Evolutionary conservation across 2,329 filamentous ascomycete species (phyloP).

Genomic region (Sclerotinia minor): DNA sequence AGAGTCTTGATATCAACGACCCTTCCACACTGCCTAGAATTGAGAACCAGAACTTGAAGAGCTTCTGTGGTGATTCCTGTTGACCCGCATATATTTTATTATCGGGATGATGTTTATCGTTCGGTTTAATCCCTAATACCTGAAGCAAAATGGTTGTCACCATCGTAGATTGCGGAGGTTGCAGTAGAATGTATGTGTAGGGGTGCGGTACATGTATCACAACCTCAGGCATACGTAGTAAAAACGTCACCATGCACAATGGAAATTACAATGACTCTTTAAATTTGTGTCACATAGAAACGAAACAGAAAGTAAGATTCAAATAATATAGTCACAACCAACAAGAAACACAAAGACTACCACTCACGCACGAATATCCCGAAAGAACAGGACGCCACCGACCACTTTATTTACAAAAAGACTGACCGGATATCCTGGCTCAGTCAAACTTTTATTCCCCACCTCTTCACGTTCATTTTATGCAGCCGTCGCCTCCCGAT

Average conservation of each 20-base stretch:
- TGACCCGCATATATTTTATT: not conserved
- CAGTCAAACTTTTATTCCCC: conserved; percentile 37
- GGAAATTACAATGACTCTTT: conserved; percentile 12
- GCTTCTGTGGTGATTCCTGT: no score
- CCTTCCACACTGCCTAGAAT: not conserved
- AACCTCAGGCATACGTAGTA: conserved; percentile 10
- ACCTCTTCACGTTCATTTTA: conserved; percentile 52
- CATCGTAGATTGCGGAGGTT: no score
- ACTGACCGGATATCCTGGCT: conserved; percentile 42
- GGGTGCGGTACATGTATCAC: not conserved
- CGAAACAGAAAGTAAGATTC: conserved; percentile 1
- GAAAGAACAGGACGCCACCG: conserved; percentile 25
- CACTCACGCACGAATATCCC: not conserved
- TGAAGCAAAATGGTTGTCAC: no score
- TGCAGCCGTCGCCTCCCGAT: conserved; percentile 60
- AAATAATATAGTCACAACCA: not conserved
- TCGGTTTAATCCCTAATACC: not conserved
- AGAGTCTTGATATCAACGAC: no score
- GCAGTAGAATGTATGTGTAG: not conserved
- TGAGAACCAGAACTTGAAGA: not conserved
- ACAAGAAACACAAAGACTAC: conserved; percentile 1
- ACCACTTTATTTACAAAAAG: conserved; percentile 26
- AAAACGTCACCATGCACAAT: conserved; percentile 22
- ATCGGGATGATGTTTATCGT: not conserved
- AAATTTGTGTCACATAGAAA: conserved; percentile 11